A percentile compares a stretch with the other conserved stretches of the same genome.
phyloP scores from a whole-genome alignment of 2,329 filamentous ascomycete species.

The Sporothrix pseudoabietina region DNA sequence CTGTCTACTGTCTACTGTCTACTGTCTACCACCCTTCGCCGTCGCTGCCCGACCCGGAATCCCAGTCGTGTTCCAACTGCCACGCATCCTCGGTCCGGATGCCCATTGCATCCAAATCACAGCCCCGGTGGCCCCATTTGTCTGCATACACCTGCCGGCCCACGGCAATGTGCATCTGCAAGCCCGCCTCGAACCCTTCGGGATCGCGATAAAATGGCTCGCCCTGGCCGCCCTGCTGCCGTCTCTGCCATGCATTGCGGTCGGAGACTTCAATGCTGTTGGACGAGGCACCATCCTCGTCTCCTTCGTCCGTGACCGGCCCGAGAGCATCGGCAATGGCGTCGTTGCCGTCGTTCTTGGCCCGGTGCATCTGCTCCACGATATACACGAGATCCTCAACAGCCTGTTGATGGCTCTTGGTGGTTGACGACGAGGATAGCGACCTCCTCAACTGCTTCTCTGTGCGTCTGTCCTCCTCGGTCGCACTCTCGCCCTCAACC shows the following conservation, averaged over 20 bases:
- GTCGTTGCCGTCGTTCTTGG: conserved; percentile 46
- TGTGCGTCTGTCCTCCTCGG: not conserved
- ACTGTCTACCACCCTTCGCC: conserved; percentile 11
- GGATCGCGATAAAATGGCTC: conserved; percentile 57
- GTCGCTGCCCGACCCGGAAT: conserved; percentile 11
- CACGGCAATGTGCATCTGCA: conserved; percentile 50
- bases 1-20: no score
- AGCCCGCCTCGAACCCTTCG: conserved; percentile 48
- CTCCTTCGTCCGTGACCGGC: not conserved
- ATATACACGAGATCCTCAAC: conserved; percentile 34
- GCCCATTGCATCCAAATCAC: conserved; percentile 39
- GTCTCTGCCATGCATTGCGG: conserved; percentile 56
- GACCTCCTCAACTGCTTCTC: not conserved
- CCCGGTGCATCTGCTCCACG: conserved; percentile 45
- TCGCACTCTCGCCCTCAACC: not conserved
- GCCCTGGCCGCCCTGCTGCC: conserved; percentile 54
- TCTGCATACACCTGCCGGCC: conserved; percentile 44
- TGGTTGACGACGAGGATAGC: not conserved
- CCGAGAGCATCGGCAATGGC: not conserved
- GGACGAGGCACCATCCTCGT: not conserved
- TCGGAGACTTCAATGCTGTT: conserved; percentile 10
- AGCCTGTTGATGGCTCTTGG: not conserved
- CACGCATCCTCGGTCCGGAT: conserved; percentile 24
- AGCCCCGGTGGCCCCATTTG: conserved; percentile 49
- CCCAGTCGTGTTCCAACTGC: conserved; percentile 26